Conservation (phyloP, 1,284 basidiomycete species). For the Mycosarcoma mackinlayi region DNA sequence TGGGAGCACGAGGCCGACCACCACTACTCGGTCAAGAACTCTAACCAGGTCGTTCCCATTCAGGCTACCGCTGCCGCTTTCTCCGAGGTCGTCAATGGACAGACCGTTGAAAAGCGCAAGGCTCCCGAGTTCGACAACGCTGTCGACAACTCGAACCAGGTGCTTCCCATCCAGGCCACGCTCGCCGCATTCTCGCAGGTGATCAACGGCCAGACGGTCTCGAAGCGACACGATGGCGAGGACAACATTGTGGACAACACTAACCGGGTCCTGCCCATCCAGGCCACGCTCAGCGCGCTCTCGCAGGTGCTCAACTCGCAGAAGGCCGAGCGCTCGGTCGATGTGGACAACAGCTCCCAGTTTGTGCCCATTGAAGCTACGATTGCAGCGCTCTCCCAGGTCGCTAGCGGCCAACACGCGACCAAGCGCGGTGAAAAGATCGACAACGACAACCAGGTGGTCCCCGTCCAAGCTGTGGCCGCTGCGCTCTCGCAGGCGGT, state of each 20-base stretch:
- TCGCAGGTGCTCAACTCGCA: conserved; percentile 25
- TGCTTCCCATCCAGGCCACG: conserved; percentile 32
- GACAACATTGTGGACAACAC: conserved; percentile 23
- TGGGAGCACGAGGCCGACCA: conserved; percentile 13
- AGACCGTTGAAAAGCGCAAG: conserved; percentile 12
- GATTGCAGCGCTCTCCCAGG: conserved; percentile 26
- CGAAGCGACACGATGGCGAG: conserved; percentile 19
- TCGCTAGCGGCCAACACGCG: conserved; percentile 24
- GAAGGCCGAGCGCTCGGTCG: conserved; percentile 16
- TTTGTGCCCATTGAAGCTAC: conserved; percentile 37
- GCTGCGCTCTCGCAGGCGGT: conserved; percentile 42
- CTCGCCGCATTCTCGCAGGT: conserved; percentile 23
- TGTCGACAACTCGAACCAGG: conserved; percentile 30
- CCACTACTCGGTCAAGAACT: conserved; percentile 35
- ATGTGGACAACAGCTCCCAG: conserved; percentile 24
- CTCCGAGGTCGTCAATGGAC: conserved; percentile 30
- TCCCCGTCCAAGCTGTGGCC: conserved; percentile 30
- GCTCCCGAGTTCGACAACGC: conserved; percentile 16
- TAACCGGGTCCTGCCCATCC: conserved; percentile 36
- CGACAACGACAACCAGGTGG: conserved; percentile 38
- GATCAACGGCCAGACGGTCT: conserved; percentile 25
- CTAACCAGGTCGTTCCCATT: conserved; percentile 36
- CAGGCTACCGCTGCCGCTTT: conserved; percentile 35
- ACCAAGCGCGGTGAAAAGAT: conserved; percentile 22
- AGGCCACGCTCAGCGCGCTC: conserved; percentile 25